These are phyloP conservation scores for Blastomyces silverae DNA, from an alignment of 2,329 filamentous ascomycete species.

Conservation along the genomic window DNA sequence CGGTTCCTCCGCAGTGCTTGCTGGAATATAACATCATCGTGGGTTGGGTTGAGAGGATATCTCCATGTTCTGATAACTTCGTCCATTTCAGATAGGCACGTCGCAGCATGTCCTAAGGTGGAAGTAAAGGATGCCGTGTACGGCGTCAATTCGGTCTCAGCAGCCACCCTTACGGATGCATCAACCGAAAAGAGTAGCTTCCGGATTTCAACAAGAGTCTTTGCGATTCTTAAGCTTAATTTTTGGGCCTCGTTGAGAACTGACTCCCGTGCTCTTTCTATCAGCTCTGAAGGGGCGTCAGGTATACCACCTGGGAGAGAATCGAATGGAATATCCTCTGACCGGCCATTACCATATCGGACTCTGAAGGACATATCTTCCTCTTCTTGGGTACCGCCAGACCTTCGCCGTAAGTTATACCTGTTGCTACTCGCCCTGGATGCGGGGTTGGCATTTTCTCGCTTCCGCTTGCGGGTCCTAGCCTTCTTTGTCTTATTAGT, in stretches of 20 bases:
- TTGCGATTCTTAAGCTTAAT: constrained; percentile 51
- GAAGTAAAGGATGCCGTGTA: constrained; percentile 38
- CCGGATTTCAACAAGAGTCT: constrained; percentile 48
- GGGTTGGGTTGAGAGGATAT: constrained; percentile 53
- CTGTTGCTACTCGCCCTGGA: constrained; percentile 40
- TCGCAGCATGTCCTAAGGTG: constrained; percentile 41
- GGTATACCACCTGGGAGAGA: constrained; percentile 23
- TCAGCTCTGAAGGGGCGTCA: constrained; percentile 30
- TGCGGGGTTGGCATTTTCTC: constrained; percentile 44
- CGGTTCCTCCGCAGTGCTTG: constrained; percentile 52
- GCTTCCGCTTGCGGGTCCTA: constrained; percentile 52
- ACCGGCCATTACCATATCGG: constrained; percentile 54
- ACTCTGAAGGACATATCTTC: constrained; percentile 48
- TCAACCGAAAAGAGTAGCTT: constrained; percentile 51
- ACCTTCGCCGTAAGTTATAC: constrained; percentile 46
- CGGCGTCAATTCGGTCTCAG: constrained; percentile 28
- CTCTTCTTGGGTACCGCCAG: constrained; percentile 36
- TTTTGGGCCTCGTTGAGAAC: constrained; percentile 49
- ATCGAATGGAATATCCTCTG: constrained; percentile 51
- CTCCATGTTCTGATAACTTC: constrained; percentile 50
- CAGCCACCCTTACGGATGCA: constrained; percentile 29
- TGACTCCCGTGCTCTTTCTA: constrained; percentile 40
- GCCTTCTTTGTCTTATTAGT: constrained; percentile 32
- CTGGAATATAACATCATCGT: constrained; percentile 49
- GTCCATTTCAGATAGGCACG: constrained; percentile 51